A percentile compares a stretch with the other conserved stretches of the same genome.
Evolutionary conservation across 768 basidiomycete species (phyloP).

Genomic region (Suillus plorans): DNA sequence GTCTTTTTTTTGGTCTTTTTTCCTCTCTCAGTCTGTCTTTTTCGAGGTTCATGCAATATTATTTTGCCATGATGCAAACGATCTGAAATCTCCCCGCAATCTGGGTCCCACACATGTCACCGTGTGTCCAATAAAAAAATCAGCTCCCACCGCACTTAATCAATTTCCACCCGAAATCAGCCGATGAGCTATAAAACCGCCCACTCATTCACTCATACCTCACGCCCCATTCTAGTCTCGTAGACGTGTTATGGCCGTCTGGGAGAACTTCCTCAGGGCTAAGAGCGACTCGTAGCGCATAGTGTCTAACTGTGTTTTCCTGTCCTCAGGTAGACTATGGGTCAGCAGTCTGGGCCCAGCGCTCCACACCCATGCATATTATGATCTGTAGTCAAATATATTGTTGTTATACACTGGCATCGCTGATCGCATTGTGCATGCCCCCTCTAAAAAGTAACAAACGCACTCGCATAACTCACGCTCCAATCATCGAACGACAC

Average conservation of each 20-base stretch:
- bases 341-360: neutral
- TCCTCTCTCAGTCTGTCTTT: constrained; percentile 1
- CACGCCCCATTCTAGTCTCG: constrained; percentile 26
- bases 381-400: neutral
- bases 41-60: constrained; percentile 6
- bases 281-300: constrained; percentile 12
- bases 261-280: constrained; percentile 30
- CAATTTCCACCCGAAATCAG: neutral
- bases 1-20: neutral
- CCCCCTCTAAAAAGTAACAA: constrained; percentile 47
- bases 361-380: neutral
- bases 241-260: constrained; percentile 15
- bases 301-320: neutral
- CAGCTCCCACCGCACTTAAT: neutral
- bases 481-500: constrained; percentile 72
- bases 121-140: constrained; percentile 11
- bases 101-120: neutral
- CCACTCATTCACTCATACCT: neutral
- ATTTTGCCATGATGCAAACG: constrained; percentile 5
- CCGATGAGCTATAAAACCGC: constrained; percentile 3
- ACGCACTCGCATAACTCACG: constrained; percentile 96
- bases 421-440: neutral
- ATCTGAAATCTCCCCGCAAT: constrained; percentile 8
- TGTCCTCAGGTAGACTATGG: neutral
- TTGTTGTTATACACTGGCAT: neutral